Percentiles rank a stretch among this genome's conserved stretches.
Evolutionary conservation across 176 grass and related monocot genomes (phyloP).

Genomic region (Lolium rigidum): DNA sequence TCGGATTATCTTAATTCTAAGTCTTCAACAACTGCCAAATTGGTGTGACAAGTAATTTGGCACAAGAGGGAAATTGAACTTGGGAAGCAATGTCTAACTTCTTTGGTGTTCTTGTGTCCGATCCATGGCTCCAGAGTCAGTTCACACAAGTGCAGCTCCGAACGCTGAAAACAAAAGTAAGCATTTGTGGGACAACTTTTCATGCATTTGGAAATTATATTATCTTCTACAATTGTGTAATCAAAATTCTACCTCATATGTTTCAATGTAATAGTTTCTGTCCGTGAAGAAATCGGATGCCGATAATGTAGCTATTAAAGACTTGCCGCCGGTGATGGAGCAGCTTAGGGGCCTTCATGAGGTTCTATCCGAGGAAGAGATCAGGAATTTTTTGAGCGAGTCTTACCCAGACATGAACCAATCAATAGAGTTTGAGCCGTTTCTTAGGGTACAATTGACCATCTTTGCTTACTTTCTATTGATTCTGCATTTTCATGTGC

Average conservation of each 20-base stretch:
- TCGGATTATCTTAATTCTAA: not conserved
- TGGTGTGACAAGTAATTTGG: not conserved
- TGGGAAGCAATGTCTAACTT: slow-evolving; percentile 73
- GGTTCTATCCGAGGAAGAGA: slow-evolving; percentile 70
- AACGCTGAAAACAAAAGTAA: slow-evolving; percentile 83
- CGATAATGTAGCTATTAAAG: slow-evolving; percentile 67
- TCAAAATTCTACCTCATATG: not conserved
- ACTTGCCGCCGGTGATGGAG: slow-evolving; percentile 80
- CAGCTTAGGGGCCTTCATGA: slow-evolving; percentile 82
- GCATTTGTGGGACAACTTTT: not conserved
- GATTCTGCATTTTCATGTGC: not conserved
- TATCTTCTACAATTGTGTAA: not conserved
- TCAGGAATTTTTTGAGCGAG: slow-evolving; percentile 55
- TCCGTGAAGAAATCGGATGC: slow-evolving; percentile 48
- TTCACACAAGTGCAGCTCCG: slow-evolving; percentile 99
- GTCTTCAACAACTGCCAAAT: not conserved
- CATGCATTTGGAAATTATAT: not conserved
- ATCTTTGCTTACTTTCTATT: not conserved
- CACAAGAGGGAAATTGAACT: slow-evolving; percentile 11
- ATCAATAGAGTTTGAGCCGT: slow-evolving; percentile 85
- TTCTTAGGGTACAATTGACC: slow-evolving; percentile 69
- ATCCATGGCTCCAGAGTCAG: slow-evolving; percentile 90
- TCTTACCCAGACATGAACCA: slow-evolving; percentile 67
- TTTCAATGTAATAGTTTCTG: slow-evolving; percentile 46
- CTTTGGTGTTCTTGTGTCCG: slow-evolving; percentile 82